Base-by-base conservation (phyloP, 805 yeast genomes). In the Lipomyces yamadae region DNA sequence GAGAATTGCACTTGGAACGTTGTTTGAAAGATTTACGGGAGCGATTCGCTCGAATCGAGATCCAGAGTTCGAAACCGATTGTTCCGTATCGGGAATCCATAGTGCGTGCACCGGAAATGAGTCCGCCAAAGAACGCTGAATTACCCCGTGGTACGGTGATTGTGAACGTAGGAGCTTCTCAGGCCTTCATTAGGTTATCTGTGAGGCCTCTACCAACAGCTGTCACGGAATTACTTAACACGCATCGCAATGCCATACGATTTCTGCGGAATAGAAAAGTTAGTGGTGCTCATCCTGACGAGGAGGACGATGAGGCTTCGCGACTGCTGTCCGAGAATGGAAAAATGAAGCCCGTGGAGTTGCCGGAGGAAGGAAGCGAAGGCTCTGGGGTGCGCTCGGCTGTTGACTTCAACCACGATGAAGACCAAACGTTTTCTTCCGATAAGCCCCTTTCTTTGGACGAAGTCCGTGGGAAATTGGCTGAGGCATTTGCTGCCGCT, bases 71-170 rank as follows among this genome's bases (percentile, higher is more conserved):
- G 34, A 90, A 91, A 73, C 98, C 99, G 0, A 94, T 90, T 30
- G 96, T 95, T 71, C 98, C 99, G 10, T 95, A 89, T 76, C 81
- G 97, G 69, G 99, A 95, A 76, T 91, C 98, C 0, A 86, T 91
- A 58, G 78, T 85, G 15, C 78, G 78, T 2, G 79, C 80, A 4
- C 77, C 84, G 10, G 88, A 84, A 13, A 79, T 87, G 82, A 84
- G 83, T 56, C 81, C 86, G 1, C 78, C 84, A 3, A 84, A 81
- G 66, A 76, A 81, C 64, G 69, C 81, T 0, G 82, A 78, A 29
- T 66, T 81, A 6, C 86, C 83, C 3, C 80, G 88, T 72, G 88
- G 89, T 54, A 81, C 81, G 1, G 67, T 57, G 11, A 39, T 62
- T 15, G 58, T 61, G 4, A 61, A 82, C 53, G 76, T 87, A 57